Evolutionary conservation across 2,329 filamentous ascomycete genomes (phyloP), one percentile per base, ranked within the genome.

Genomic region (Trichoderma koningiopsis): DNA sequence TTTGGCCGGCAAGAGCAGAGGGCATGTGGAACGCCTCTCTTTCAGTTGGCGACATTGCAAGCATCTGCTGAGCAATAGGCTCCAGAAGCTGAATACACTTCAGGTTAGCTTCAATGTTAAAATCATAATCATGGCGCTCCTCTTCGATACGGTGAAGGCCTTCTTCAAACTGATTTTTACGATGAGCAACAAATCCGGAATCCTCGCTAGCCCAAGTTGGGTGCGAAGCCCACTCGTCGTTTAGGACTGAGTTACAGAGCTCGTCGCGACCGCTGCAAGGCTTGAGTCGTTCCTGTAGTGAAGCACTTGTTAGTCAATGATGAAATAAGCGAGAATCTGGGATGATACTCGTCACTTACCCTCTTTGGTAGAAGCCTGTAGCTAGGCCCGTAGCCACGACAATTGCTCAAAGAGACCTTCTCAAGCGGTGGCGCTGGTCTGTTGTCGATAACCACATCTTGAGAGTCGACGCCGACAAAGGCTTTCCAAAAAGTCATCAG

Each of bases 151-250:
- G 88, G 77, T 99, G 96, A 10, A 99, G 88, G 37, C 92, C 92
- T 79, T 99, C 96, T 79, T 99, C 96, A 72, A 92, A 97, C 67
- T 91, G 89, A 75, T 99, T 99, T 86, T 99, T 99, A 71, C 95
- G 89, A 81, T 99, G 96, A 14, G 96, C 96, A 70, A 99, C 95
- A 75, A 99, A 99, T 0, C 96, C 96, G 56, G 93, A 97, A 77
- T 99, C 96, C 80, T 99, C 96, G 0, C 95, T 98, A 1, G 95
- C 96, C 96, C 96, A 99, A 0, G 96, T 99, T 4, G 96, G 96
- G 81, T 99, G 96, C 31, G 95, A 98, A 2, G 96, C 96, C 96
- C 96, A 99, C 74, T 97, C 93, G 74, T 99, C 96, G 73, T 99
- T 99, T 67, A 99, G 85, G 0, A 99, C 95, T 29, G 91, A 91